phyloP scores from a whole-genome alignment of 208 protist genomes.

The Trypanosoma vivax region DNA sequence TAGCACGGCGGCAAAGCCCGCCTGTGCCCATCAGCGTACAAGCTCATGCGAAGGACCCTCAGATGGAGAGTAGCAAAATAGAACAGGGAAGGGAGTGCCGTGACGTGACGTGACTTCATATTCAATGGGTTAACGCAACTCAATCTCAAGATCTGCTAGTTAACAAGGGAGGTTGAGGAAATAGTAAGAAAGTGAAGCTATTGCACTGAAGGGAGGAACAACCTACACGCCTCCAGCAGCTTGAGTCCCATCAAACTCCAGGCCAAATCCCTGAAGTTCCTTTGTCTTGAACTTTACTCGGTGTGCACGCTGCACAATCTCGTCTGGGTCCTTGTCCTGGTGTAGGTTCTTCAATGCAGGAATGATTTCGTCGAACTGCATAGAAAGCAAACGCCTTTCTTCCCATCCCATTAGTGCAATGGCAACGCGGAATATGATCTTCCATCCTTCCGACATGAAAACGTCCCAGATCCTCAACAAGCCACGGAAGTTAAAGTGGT shows the following conservation, averaged over 20 bases:
- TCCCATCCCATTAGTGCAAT: slow-evolving; percentile 89
- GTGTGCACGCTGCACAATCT: slow-evolving; percentile 66
- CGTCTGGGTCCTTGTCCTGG: slow-evolving; percentile 71
- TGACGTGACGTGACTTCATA: too few species aligned
- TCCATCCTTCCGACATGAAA: slow-evolving; percentile 91
- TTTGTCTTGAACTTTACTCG: slow-evolving; percentile 84
- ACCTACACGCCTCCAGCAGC: neutral
- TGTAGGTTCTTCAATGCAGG: slow-evolving; percentile 80
- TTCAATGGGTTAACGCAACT: too few species aligned
- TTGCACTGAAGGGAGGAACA: neutral
- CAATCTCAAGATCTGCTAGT: too few species aligned
- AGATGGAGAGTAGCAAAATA: too few species aligned
- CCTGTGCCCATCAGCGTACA: too few species aligned
- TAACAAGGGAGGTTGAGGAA: neutral
- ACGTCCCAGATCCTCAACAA: slow-evolving; percentile 91
- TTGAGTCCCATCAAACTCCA: slow-evolving; percentile 21
- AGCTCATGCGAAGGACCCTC: too few species aligned
- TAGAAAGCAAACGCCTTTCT: slow-evolving; percentile 53
- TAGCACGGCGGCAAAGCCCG: too few species aligned
- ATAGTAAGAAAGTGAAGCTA: neutral
- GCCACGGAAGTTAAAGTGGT: slow-evolving; percentile 81
- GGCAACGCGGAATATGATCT: slow-evolving; percentile 87
- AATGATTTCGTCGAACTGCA: slow-evolving; percentile 76
- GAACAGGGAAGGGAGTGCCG: too few species aligned
- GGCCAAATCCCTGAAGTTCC: slow-evolving; percentile 69